phyloP scores from a whole-genome alignment of 139 green algal species.

The Tetradesmus obliquus region DNA sequence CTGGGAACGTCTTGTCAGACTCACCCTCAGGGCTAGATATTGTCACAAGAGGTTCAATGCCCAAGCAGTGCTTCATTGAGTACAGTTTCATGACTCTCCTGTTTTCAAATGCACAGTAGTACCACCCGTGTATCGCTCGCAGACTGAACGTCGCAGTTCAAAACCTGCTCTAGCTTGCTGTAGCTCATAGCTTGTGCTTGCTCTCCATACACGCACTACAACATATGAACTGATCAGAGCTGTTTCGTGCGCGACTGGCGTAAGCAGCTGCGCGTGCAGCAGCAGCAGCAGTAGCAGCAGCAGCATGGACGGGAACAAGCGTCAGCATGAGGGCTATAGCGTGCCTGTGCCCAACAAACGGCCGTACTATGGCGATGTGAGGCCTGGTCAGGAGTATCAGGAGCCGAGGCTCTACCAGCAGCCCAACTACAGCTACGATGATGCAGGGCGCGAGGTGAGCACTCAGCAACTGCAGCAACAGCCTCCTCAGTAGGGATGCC shows the following conservation, averaged over 20 bases:
- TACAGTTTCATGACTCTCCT: no score
- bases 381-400: conserved; percentile 48
- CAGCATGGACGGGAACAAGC: conserved; percentile 11
- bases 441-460: conserved; percentile 19
- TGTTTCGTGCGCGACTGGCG: not conserved
- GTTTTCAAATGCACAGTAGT: no score
- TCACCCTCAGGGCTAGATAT: no score
- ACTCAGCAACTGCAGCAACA: not conserved
- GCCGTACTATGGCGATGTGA: conserved; percentile 32
- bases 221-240: not conserved
- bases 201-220: no score
- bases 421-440: conserved; percentile 49
- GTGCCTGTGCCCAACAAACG: conserved; percentile 33
- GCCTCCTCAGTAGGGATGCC: not conserved
- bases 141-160: no score
- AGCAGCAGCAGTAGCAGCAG: conserved; percentile 1
- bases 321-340: conserved; percentile 4
- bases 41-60: no score
- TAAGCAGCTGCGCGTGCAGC: not conserved
- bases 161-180: no score
- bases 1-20: no score
- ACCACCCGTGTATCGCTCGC: no score
- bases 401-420: conserved; percentile 68
- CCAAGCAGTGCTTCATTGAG: no score
- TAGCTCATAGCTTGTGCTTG: no score